These are phyloP conservation scores for Kondoa malvinella DNA, from an alignment of 768 basidiomycete species.

Conservation along the genomic window DNA sequence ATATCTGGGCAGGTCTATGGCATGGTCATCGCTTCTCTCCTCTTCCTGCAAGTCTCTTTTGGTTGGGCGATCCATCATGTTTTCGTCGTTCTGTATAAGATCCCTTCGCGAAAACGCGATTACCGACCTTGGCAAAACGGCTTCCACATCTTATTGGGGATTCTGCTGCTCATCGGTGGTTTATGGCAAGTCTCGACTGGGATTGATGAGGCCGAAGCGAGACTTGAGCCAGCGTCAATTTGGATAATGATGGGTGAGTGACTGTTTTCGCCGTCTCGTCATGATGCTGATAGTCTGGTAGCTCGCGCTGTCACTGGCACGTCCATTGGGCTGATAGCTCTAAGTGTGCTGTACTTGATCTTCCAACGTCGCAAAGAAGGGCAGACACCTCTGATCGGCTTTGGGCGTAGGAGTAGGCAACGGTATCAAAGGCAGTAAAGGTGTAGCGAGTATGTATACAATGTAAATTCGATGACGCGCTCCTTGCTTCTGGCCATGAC, in stretches of 20 bases:
- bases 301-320: not conserved
- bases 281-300: not conserved
- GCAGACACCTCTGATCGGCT: no score
- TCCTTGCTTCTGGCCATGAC: no score
- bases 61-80: not conserved
- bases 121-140: not conserved
- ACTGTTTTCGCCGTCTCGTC: not conserved
- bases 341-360: not conserved
- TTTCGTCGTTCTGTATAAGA: not conserved
- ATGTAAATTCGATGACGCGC: not conserved
- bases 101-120: not conserved
- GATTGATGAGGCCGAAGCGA: not conserved
- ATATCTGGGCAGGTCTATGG: not conserved
- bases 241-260: not conserved
- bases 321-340: not conserved
- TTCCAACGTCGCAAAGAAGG: no score
- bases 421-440: not conserved
- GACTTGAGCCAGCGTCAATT: not conserved
- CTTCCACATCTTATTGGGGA: not conserved
- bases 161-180: not conserved
- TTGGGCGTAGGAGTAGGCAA: not conserved
- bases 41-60: not conserved
- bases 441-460: no score
- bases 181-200: not conserved
- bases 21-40: not conserved